Evolutionary conservation across 805 yeast genomes (phyloP), one percentile per base, ranked within the genome.

Genomic region (Kluyveromyces lactis): DNA sequence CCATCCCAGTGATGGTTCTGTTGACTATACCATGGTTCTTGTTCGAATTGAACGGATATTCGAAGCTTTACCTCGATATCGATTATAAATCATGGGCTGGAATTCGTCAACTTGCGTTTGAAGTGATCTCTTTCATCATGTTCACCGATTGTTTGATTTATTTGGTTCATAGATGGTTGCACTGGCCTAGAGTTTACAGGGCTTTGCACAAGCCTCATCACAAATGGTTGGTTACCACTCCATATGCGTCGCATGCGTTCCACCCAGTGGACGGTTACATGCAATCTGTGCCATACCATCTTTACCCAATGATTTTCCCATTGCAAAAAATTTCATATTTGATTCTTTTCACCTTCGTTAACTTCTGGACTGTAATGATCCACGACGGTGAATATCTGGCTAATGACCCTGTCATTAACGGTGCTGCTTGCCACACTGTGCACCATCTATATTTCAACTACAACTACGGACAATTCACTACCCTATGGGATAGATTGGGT

Each of bases 161-260:
- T 62, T 71, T 83, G 56, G 81, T 87, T 51, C 98, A 92, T 67
- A 79, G 97, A 59, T 75, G 85, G 75, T 72, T 92, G 55, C 98
- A 92, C 62, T 86, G 92, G 86, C 97, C 96, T 17, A 51, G 71
- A 13, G 81, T 92, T 30, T 92, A 92, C 75, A 89, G 82, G 68
- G 62, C 55, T 18, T 68, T 92, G 46, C 98, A 92, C 69, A 92
- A 92, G 68, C 97, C 97, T 10, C 98, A 92, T 64, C 98, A 92
- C 73, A 92, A 92, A 67, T 92, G 98, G 98, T 78, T 92, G 51
- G 96, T 92, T 30, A 90, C 97, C 45, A 90, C 98, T 8, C 98
- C 98, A 32, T 92, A 82, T 66, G 98, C 98, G 0, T 86, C 95
- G 7, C 97, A 89, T 58, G 97, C 97, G 18, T 92, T 92, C 86